Base-by-base conservation (phyloP, 116 monocot species). In the Phalaenopsis hybrid region DNA sequence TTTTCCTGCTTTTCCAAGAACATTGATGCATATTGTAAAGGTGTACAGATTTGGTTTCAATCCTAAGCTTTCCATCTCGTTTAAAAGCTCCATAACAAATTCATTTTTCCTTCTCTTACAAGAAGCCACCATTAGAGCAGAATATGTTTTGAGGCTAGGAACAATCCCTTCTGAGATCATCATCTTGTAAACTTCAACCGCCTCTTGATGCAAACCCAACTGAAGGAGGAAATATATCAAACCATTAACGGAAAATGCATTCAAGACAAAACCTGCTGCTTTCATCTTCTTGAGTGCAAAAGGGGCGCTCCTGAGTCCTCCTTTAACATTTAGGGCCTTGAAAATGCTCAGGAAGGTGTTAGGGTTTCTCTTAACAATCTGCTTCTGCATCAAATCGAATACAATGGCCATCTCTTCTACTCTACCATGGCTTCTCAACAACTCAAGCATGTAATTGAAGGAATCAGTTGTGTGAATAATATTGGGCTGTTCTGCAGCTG, bases 331-430 rank as follows among this genome's bases (percentile, higher is more conserved):
- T 37, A 99, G 82, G 25, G 83, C 81, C 79, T 86, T 88, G 79
- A 99, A 99, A 50, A 99, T 89, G 3, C 77, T 86, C 81, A 95
- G 82, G 81, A 90, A 99, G 5, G 99, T 99, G 4, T 55, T 82
- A 1, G 84, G 44, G 58, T 82, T 90, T 81, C 91, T 84, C 83
- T 89, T 93, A 10, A 99, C 92, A 20, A 99, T 91, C 73, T 91
- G 92, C 87, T 84, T 93, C 86, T 99, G 95, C 95, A 99, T 99
- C 82, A 93, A 72, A 86, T 99, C 93, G 77, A 99, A 99, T 86
- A 99, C 99, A 79, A 81, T 48, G 37, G 82, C 88, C 95, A 99
- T 95, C 33, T 99, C 92, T 41, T 84, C 85, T 45, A 95, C 76
- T 37, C 85, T 83, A 2, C 90, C 87, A 78, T 88, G 81, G 8